Evolutionary conservation across 2,329 filamentous ascomycete genomes (phyloP), one percentile per base, ranked within the genome.

Genomic region (Aspergillus sp.): DNA sequence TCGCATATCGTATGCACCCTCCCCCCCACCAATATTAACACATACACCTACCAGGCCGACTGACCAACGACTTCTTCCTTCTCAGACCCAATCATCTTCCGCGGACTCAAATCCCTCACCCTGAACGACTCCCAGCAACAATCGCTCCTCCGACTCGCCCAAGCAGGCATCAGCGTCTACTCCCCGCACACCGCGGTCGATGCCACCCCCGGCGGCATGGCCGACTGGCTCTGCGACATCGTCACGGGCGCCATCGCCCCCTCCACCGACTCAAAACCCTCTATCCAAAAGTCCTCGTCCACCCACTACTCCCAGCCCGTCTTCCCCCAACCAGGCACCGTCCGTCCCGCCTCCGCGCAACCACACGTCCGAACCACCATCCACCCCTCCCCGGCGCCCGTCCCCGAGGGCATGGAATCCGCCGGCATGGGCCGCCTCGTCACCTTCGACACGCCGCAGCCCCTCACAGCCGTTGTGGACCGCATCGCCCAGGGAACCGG

Each of bases 181-280:
- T 92, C 90, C 65, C 95, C 95, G 0, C 95, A 99, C 78, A 99
- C 95, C 0, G 94, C 95, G 14, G 87, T 98, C 49, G 95, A 99
- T 76, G 92, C 92, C 45, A 91, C 91, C 0, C 86, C 87, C 0
- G 86, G 88, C 18, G 95, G 95, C 4, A 85, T 99, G 67, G 96
- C 93, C 71, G 91, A 96, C 74, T 99, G 94, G 94, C 87, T 99
- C 10, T 92, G 91, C 61, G 90, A 96, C 71, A 88, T 96, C 52
- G 86, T 97, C 20, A 87, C 88, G 2, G 87, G 86, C 18, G 66
- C 67, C 49, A 68, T 72, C 62, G 58, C 63, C 14, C 58, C 64
- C 2, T 54, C 54, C 12, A 32, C 57, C 32, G 4, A 58, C 6
- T 26, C 56, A 2, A 52, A 51, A 16, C 54, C 59, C 16, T 42